Evolutionary conservation across 2,329 filamentous ascomycete genomes (phyloP), one percentile per base, ranked within the genome.

Genomic region (Zymoseptoria tritici): DNA sequence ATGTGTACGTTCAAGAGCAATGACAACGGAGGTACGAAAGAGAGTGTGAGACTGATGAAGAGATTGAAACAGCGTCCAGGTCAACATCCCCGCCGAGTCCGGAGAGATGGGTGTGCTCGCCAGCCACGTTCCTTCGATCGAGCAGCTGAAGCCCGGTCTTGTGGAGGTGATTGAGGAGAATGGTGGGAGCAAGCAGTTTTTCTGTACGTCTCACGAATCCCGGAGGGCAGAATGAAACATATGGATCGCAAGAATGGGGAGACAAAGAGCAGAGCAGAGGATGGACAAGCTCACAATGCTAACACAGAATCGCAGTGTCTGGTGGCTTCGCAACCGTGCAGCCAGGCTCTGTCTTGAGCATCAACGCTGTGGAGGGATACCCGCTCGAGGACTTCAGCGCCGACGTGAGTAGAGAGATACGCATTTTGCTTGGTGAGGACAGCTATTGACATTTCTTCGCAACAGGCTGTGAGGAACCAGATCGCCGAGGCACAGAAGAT

Each of bases 31-130:
- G 9, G 55, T 57, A 20, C 22, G 5, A 24, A 24, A 42, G 22
- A 49, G 49, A 59, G 26, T 26, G 65, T 67, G 68, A 52, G 24
- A 65, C 65, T 68, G 59, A 71, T 59, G 21, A n/a, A 13, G 16
- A 49, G 53, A 20, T 31, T 80, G 22, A 24, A 24, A 24, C 74
- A 91, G 89, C 80, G 87, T 97, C 74, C 94, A 99, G 83, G 94
- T 99, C 83, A 99, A 99, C 85, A 88, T 99, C 74, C 89, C 94
- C 77, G 94, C 94, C 74, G 94, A 96, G 79, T 95, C 92, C 65
- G 94, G 94, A 77, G 94, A 97, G 73, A 99, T 99, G 94, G 94
- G 94, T 89, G 88, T 99, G 72, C 89, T 99, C 75, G 94, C 94
- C 77, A 95, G 94, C 84, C 94, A 99, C 85, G 94, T 99, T 73